Evolutionary conservation across 371 early-diverging fungal species (phyloP), one percentile per base, ranked within the genome.

Genomic region (Mortierella sp.): DNA sequence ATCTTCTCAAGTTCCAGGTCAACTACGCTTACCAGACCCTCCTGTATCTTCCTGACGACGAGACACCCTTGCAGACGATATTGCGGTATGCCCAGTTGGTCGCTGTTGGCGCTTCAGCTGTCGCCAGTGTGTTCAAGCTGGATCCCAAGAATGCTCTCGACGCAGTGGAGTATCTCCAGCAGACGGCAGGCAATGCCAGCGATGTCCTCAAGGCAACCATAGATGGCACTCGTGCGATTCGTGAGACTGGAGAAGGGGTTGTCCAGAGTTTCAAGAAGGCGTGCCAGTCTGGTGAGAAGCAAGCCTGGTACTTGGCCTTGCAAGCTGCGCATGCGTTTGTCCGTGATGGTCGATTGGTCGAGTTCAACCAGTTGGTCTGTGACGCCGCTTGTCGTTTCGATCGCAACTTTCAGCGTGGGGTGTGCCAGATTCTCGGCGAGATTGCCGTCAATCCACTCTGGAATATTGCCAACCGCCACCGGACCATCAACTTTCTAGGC

Each of bases 11-110:
- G 55, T 66, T 43, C 66, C 37, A 66, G 9, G 66, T 44, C 52
- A 5, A 52, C 4, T 73, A 66, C 44, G 68, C 68, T 10, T 63
- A 39, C 26, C 74, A 73, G 39, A 48, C 68, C 4, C 34, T 73
- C 22, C 63, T 43, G 24, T 67, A 24, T 43, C 26, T 73, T 14
- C 63, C 68, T 26, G 50, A 67, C 48, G 47, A 67, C 24, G 68
- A 67, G 19, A 29, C 47, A 7, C 45, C 40, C 1, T 44, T 19
- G 26, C 45, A 67, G 29, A 58, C 48, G 4, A 16, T 41, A 6
- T 13, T 66, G 16, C 43, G 58, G 16, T 39, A 3, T 26, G 48
- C 24, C 43, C 1, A 44, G 4, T 24, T 4, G 0, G 37, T 53
- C 29, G 31, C 6, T n/a, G 19, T 11, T 14, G 47, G 52, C 26